phyloP scores from a whole-genome alignment of 768 basidiomycete species.

The Tricholoma saponaceum region DNA sequence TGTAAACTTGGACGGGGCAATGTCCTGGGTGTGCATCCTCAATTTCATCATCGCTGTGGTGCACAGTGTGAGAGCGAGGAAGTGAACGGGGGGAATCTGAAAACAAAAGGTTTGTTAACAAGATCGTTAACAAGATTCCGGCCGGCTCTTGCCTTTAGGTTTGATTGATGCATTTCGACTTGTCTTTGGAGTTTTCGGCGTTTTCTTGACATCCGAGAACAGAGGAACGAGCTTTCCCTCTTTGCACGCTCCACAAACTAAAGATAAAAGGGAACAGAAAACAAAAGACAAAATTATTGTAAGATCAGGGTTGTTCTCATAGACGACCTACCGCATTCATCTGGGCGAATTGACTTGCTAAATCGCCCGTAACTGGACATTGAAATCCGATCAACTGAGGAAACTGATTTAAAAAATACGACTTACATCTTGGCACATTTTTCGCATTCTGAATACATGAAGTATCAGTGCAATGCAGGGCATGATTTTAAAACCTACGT shows the following conservation, averaged over 20 bases:
- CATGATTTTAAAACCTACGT: slow-evolving; percentile 2
- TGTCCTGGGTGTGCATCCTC: not conserved
- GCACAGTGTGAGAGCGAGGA: slow-evolving; percentile 1
- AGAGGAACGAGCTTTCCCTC: slow-evolving; percentile 54
- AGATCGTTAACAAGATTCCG: not conserved
- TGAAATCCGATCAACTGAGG: not conserved
- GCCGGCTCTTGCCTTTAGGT: slow-evolving; percentile 36
- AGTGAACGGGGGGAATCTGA: slow-evolving; percentile 32
- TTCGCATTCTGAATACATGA: slow-evolving; percentile 47
- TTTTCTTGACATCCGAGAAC: slow-evolving; percentile 36
- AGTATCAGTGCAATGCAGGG: slow-evolving; percentile 2
- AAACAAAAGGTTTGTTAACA: not conserved
- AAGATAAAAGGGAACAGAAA: not conserved
- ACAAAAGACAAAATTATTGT: not conserved
- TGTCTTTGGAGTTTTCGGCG: slow-evolving; percentile 32
- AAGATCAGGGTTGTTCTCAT: not conserved
- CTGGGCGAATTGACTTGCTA: slow-evolving; percentile 66
- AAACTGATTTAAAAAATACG: not conserved
- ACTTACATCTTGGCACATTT: slow-evolving; percentile 60
- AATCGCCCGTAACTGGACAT: slow-evolving; percentile 62
- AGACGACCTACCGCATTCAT: slow-evolving; percentile 51
- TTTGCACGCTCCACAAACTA: slow-evolving; percentile 68
- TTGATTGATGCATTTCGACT: slow-evolving; percentile 42
- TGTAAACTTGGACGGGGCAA: slow-evolving; percentile 5
- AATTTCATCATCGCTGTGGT: not conserved